A percentile compares a stretch with the other conserved stretches of the same genome.
phyloP scores from a whole-genome alignment of 805 yeast genomes.

The Candida chilensis region DNA sequence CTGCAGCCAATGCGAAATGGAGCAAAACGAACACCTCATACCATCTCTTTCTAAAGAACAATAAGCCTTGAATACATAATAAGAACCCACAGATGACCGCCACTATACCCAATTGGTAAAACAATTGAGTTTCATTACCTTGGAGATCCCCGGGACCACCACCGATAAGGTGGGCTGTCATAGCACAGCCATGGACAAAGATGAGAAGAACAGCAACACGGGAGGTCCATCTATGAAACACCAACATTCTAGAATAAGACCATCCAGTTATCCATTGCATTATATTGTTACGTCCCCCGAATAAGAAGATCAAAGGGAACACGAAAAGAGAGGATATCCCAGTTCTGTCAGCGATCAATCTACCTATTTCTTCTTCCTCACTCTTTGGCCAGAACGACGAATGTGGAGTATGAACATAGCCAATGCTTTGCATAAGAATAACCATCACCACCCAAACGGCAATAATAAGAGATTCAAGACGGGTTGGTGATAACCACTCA shows the following conservation, averaged over 20 bases:
- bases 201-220: slow-evolving; percentile 38
- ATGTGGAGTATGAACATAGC: slow-evolving; percentile 5
- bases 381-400: slow-evolving; percentile 6
- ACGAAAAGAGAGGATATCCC: slow-evolving; percentile 40
- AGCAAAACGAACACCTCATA: slow-evolving; percentile 23
- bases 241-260: slow-evolving; percentile 49
- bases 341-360: slow-evolving; percentile 47
- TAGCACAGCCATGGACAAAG: slow-evolving; percentile 47
- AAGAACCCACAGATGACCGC: too few relatives aligned
- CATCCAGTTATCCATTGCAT: slow-evolving; percentile 55
- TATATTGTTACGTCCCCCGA: slow-evolving; percentile 70
- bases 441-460: slow-evolving; percentile 11
- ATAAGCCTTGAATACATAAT: slow-evolving; percentile 17
- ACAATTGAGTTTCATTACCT: too few relatives aligned
- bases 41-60: slow-evolving; percentile 20
- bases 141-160: too few relatives aligned
- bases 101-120: too few relatives aligned
- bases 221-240: slow-evolving; percentile 62
- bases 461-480: slow-evolving; percentile 12
- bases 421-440: slow-evolving; percentile 6
- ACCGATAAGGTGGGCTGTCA: slow-evolving; percentile 36
- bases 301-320: slow-evolving; percentile 50
- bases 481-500: slow-evolving; percentile 8
- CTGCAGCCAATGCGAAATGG: slow-evolving; percentile 22
- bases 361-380: neutral